Base-by-base conservation (phyloP, 2,329 filamentous ascomycete species). In the Cadophora luteo-olivacea region DNA sequence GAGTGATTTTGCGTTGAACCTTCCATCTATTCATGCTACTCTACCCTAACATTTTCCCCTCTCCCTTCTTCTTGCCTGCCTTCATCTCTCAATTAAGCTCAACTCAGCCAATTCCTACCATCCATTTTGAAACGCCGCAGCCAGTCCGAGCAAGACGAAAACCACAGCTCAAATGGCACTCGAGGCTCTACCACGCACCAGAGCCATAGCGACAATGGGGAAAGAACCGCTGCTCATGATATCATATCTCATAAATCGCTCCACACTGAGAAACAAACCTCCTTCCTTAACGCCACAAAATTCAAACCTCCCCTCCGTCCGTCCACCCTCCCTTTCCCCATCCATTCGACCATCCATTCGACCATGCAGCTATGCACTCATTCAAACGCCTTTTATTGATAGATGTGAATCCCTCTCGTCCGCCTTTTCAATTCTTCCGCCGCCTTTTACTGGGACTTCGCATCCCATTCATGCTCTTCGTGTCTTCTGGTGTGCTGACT, bases 391-490 rank as follows among this genome's bases (percentile, higher is more conserved):
- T 32, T 32, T 6, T 33, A 55, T 19, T 33, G 16, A 58, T n/a
- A 33, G 3, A 3, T 19, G 0, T 4, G 3, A n/a, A n/a, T n/a
- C n/a, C 32, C 14, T 36, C 29, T 57, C 32, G 12, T 5, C 12
- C 19, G 36, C 32, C 33, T 24, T 11, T 19, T 74, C 63, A 75
- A 36, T 68, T 72, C 67, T 71, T 75, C 66, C 74, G 58, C 36
- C 72, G 68, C 41, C 68, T 72, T 55, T 75, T 76, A 51, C 49
- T 74, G n/a, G 73, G 73, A 66, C 72, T 72, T 6, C 69, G 55
- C 41, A 69, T 64, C 19, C 61, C 66, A 41, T 64, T 65, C 65
- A 61, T 41, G 57, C 65, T 68, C n/a, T 45, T 55, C 24, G 49
- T 58, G 11, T 33, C 58, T n/a, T 70, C 72, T 16, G 66, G 69